Conservation (phyloP, 805 yeast species). For the Candida arabinofermentans region DNA sequence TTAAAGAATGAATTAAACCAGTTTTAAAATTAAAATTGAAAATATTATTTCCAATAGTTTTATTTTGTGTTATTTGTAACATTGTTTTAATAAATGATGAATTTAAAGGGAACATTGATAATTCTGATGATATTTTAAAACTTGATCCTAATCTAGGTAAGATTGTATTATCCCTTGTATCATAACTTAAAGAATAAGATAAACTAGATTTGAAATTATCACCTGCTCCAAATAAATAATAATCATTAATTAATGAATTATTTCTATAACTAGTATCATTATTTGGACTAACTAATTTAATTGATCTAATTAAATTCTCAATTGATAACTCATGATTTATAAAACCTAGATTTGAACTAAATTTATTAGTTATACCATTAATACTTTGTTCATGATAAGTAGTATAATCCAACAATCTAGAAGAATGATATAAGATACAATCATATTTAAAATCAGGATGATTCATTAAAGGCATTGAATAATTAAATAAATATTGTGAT, state of each 20-base stretch:
- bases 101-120: slow-evolving; percentile 20
- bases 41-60: slow-evolving; percentile 15
- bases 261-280: slow-evolving; percentile 19
- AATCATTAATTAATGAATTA: slow-evolving; percentile 30
- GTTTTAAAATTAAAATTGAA: slow-evolving; percentile 22
- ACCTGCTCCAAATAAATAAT: slow-evolving; percentile 38
- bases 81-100: slow-evolving; percentile 39
- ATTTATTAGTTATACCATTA: slow-evolving; percentile 39
- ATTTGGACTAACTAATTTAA: slow-evolving; percentile 20
- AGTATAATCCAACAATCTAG: slow-evolving; percentile 45
- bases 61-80: slow-evolving; percentile 36
- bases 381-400: slow-evolving; percentile 39
- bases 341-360: slow-evolving; percentile 38
- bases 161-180: slow-evolving; percentile 40
- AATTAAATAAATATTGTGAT: slow-evolving; percentile 46
- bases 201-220: slow-evolving; percentile 42
- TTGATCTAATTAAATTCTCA: slow-evolving; percentile 43
- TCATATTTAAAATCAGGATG: slow-evolving; percentile 39
- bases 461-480: slow-evolving; percentile 42
- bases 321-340: slow-evolving; percentile 48
- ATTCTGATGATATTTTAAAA: slow-evolving; percentile 28
- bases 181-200: slow-evolving; percentile 37
- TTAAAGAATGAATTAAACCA: slow-evolving; percentile 23
- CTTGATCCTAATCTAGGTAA: slow-evolving; percentile 41
- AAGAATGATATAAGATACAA: slow-evolving; percentile 37